phyloP scores from a whole-genome alignment of 192 early-diverging fungal genomes.

The Phlyctochytrium bullatum region DNA sequence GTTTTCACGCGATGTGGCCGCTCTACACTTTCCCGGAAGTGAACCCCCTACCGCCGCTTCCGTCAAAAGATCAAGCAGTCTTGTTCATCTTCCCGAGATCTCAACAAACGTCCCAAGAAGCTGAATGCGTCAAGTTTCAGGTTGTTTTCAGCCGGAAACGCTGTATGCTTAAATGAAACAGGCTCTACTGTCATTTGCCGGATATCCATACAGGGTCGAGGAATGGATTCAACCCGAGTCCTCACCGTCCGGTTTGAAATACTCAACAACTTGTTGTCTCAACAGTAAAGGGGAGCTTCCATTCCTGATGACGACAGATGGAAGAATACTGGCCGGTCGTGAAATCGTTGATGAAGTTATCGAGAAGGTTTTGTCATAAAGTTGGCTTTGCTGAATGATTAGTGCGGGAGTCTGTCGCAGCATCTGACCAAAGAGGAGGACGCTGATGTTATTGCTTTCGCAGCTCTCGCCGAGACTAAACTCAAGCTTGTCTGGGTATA shows the following conservation, averaged over 20 bases:
- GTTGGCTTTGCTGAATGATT: constrained; percentile 16
- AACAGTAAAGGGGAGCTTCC: constrained; percentile 50
- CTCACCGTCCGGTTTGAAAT: constrained; percentile 50
- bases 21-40: constrained; percentile 34
- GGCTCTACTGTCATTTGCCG: constrained; percentile 48
- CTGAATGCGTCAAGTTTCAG: constrained; percentile 51
- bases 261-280: not conserved
- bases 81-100: constrained; percentile 53
- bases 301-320: constrained; percentile 44
- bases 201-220: constrained; percentile 39
- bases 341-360: constrained; percentile 51
- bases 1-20: constrained; percentile 29
- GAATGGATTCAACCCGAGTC: constrained; percentile 51
- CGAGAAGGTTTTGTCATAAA: constrained; percentile 30
- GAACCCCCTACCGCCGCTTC: constrained; percentile 23
- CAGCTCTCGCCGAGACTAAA: constrained; percentile 48
- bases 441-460: constrained; percentile 45
- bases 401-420: constrained; percentile 40
- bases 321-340: constrained; percentile 38
- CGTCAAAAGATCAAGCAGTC: constrained; percentile 22
- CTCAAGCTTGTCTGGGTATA: constrained; percentile 56
- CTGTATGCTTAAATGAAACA: constrained; percentile 13
- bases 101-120: constrained; percentile 46
- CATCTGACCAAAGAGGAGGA: constrained; percentile 33
- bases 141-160: constrained; percentile 12